Percentiles rank a stretch among this genome's conserved stretches.
phyloP scores from a whole-genome alignment of 169 alveolate genomes.

The Eimeria sp. region DNA sequence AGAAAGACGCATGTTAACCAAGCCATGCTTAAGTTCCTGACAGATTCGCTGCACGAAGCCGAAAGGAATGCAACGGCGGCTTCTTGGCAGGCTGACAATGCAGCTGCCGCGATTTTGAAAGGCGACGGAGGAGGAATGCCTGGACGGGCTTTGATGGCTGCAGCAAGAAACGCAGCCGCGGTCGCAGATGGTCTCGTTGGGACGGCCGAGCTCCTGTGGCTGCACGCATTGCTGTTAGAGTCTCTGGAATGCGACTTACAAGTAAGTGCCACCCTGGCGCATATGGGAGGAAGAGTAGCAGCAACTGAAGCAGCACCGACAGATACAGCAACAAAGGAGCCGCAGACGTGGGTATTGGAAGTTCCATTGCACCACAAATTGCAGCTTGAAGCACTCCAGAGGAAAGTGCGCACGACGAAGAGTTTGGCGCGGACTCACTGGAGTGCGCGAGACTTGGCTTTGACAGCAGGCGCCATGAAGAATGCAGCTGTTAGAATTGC shows the following conservation, averaged over 20 bases:
- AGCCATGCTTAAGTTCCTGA: not conserved
- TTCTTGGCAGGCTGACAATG: not conserved
- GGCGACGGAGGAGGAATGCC: not conserved
- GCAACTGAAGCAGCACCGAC: not conserved
- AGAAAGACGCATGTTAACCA: not conserved
- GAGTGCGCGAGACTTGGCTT: conserved; percentile 3
- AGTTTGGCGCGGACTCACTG: conserved; percentile 4
- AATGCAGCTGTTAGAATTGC: not conserved
- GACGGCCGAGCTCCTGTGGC: not conserved
- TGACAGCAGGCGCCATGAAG: not conserved
- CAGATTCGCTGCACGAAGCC: not conserved
- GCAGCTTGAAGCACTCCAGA: not conserved
- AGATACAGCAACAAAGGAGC: not conserved
- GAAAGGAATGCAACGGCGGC: not conserved
- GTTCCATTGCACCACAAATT: not conserved
- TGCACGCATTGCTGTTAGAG: conserved; percentile 13
- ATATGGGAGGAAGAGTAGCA: not conserved
- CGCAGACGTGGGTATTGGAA: not conserved
- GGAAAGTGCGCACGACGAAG: not conserved
- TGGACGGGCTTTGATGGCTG: not conserved
- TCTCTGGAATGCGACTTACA: conserved; percentile 1
- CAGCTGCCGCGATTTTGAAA: not conserved
- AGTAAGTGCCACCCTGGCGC: conserved; percentile 3
- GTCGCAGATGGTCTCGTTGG: not conserved
- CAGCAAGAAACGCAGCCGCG: not conserved